Conservation (phyloP, 768 basidiomycete genomes). For the Podaxis mareebaensis region DNA sequence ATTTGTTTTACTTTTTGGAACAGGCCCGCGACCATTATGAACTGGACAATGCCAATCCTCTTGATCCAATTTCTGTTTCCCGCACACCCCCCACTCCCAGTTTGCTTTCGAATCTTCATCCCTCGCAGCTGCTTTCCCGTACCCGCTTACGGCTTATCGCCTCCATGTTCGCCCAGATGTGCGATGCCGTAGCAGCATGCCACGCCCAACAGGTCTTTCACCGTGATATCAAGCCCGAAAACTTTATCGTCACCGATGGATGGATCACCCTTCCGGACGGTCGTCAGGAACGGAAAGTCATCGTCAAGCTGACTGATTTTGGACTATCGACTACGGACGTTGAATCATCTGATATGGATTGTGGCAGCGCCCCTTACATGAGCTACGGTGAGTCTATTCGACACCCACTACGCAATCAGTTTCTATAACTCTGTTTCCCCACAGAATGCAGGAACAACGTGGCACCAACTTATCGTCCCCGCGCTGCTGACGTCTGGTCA, state of each 20-base stretch:
- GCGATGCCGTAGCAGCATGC: slow-evolving; percentile 93
- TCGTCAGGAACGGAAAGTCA: slow-evolving; percentile 76
- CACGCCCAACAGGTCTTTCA: slow-evolving; percentile 91
- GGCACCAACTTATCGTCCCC: slow-evolving; percentile 90
- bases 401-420: slow-evolving; percentile 6
- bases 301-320: slow-evolving; percentile 97
- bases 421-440: slow-evolving; percentile 19
- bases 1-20: slow-evolving; percentile 97
- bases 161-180: slow-evolving; percentile 99
- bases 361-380: slow-evolving; percentile 99
- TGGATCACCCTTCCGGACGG: slow-evolving; percentile 55
- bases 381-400: slow-evolving; percentile 72
- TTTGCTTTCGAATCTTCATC: slow-evolving; percentile 81
- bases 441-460: slow-evolving; percentile 97
- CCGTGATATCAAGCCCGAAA: slow-evolving; percentile 99
- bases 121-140: slow-evolving; percentile 78
- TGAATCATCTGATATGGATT: slow-evolving; percentile 94
- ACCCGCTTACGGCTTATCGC: slow-evolving; percentile 91
- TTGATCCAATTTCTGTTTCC: slow-evolving; percentile 45
- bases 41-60: slow-evolving; percentile 39
- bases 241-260: slow-evolving; percentile 93
- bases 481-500: slow-evolving; percentile 98
- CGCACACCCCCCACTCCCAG: slow-evolving; percentile 92
- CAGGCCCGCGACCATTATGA: slow-evolving; percentile 89
- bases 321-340: slow-evolving; percentile 89